These are phyloP conservation scores for Dipodascus albidus DNA, from an alignment of 805 yeast genomes.

Conservation along the genomic window DNA sequence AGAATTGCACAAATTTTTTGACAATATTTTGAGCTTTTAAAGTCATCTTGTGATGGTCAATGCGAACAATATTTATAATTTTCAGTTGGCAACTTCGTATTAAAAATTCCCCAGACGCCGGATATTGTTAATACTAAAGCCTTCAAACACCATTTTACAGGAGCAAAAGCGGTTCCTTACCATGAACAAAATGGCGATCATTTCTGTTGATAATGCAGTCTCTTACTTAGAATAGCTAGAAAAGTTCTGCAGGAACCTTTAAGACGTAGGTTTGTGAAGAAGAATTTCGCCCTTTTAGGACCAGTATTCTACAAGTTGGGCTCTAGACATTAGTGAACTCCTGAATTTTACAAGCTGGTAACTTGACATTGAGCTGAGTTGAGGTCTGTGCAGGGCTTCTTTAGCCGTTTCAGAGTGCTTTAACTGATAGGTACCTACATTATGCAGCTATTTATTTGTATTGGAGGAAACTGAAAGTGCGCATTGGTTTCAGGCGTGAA, in stretches of 20 bases:
- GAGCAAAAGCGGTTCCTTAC: not conserved
- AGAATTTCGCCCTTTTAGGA: not conserved
- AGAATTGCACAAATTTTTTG: not conserved
- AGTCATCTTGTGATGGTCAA: no score
- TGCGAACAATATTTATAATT: no score
- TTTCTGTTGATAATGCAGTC: not conserved
- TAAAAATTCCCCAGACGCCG: no score
- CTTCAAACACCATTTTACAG: no score
- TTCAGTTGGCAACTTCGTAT: no score
- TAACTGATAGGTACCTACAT: not conserved
- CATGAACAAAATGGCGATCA: not conserved
- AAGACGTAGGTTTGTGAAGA: not conserved
- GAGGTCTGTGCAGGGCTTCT: not conserved
- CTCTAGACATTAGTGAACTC: not conserved
- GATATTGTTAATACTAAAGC: no score
- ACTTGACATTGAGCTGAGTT: not conserved
- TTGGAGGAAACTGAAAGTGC: no score
- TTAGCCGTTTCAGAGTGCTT: not conserved
- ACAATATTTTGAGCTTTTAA: no score
- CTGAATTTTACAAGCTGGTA: not conserved
- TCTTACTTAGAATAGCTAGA: not conserved
- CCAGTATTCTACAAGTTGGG: not conserved
- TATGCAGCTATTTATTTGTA: not conserved
- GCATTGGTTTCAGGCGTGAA: not conserved
- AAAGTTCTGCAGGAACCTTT: not conserved